Base-by-base conservation (phyloP, 345 rosid species). In the Gossypium thurberi region DNA sequence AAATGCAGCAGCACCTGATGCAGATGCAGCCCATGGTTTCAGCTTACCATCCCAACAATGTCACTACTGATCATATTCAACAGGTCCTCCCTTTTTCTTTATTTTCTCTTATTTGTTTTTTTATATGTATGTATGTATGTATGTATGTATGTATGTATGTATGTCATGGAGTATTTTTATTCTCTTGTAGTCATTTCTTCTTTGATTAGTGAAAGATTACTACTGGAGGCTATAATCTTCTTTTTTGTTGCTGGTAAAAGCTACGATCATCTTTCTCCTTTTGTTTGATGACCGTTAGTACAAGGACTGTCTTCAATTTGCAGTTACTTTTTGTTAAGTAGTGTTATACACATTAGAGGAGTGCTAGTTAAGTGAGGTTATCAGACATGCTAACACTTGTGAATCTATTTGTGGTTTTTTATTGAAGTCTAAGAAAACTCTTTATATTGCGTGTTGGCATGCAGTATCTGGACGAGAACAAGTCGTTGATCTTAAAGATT, bases 1-100 rank as follows among this genome's bases (percentile, higher is more conserved):
- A 83, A 75, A 88, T 90, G 95, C 98, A 92, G 84, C 98, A 94
- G 97, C 99, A 92, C 94, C 97, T 90, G 95, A 90, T 90, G 94
- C 98, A 94, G 94, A 90, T 88, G 98, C 99, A 95, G 94, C 99
- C 97, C 94, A 87, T 89, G 96, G 91, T 92, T 97, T 94, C 98
- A 78, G 88, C 98, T 74, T 95, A 91, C 86, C 92, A 91, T 81
- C 92, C 99, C 78, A 92, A 85, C 93, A 95, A 92, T 92, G 99
- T 95, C 88, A 95, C 99, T 57, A 91, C 96, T 85, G 98, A 92
- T 91, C 99, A 92, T 79, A 95, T 95, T 81, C 99, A 95, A 75
- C 98, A 92, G 97, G 99, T 95, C 74, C 73, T 77, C 75, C 60
- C 65, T 61, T 55, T 13, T 47, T 47, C 13, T 47, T 47, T 12